phyloP scores from a whole-genome alignment of 352 stramenopile genomes.

The Thalassiosira livingstoniorum region DNA sequence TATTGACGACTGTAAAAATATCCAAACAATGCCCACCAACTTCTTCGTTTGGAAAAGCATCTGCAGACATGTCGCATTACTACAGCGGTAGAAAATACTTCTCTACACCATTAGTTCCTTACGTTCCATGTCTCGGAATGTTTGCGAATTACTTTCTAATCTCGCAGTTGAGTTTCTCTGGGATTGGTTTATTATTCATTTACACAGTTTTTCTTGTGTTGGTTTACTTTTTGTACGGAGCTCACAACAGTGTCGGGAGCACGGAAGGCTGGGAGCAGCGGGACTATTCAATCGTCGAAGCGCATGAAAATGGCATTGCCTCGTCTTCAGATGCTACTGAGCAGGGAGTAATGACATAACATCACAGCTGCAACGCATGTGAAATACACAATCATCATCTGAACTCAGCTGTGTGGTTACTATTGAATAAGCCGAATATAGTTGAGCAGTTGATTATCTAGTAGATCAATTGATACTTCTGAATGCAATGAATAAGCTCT shows the following conservation, averaged over 20 bases:
- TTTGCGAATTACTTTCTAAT: slow-evolving; percentile 84
- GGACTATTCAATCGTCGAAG: slow-evolving; percentile 54
- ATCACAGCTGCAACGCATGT: no score
- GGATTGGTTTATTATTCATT: slow-evolving; percentile 67
- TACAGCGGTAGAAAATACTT: slow-evolving; percentile 58
- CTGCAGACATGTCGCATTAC: slow-evolving; percentile 28
- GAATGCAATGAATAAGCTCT: no score
- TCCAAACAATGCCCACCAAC: slow-evolving; percentile 42
- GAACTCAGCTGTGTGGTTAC: no score
- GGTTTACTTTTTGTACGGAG: slow-evolving; percentile 67
- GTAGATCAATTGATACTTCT: no score
- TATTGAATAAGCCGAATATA: no score
- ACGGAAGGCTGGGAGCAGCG: slow-evolving; percentile 42
- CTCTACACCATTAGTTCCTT: slow-evolving; percentile 70
- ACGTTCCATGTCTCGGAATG: slow-evolving; percentile 73
- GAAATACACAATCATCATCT: no score
- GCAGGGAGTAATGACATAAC: no score
- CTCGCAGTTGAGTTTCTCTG: slow-evolving; percentile 69
- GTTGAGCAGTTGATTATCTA: no score
- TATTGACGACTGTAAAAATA: slow-evolving; percentile 47
- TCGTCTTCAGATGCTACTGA: no score
- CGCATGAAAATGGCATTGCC: slow-evolving; percentile 27
- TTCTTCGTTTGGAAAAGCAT: slow-evolving; percentile 42
- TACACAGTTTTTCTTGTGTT: slow-evolving; percentile 58
- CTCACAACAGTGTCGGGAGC: slow-evolving; percentile 53